A percentile compares a stretch with the other conserved stretches of the same genome.
These are phyloP conservation scores for Colletotrichum ledebouriae DNA, from an alignment of 2,329 filamentous ascomycete genomes.

Conservation along the genomic window DNA sequence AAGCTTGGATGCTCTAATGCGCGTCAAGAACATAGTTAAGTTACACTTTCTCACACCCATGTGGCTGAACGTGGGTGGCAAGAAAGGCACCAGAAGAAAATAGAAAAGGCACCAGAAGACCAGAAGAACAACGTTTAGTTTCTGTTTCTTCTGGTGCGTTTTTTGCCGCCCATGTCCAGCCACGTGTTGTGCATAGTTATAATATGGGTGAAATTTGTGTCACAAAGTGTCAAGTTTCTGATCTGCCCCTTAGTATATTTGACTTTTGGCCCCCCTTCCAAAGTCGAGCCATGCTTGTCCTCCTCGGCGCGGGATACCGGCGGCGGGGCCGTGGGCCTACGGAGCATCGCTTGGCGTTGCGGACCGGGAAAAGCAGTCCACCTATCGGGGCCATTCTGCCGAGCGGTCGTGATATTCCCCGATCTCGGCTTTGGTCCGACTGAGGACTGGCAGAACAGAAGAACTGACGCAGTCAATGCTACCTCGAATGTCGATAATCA, in stretches of 20 bases:
- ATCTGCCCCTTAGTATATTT: constrained; percentile 16
- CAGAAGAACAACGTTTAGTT: too few relatives aligned
- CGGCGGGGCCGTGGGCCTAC: constrained; percentile 12
- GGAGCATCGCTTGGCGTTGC: constrained; percentile 18
- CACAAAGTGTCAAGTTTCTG: too few relatives aligned
- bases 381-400: constrained; percentile 6
- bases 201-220: too few relatives aligned
- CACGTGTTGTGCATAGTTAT: too few relatives aligned
- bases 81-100: too few relatives aligned
- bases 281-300: constrained; percentile 19
- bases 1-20: neutral
- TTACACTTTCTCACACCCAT: too few relatives aligned
- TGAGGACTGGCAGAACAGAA: neutral
- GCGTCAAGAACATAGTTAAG: constrained; percentile 3
- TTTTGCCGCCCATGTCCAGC: too few relatives aligned
- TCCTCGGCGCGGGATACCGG: neutral
- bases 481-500: neutral
- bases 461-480: constrained; percentile 14
- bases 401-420: neutral
- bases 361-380: constrained; percentile 15
- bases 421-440: neutral
- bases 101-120: too few relatives aligned
- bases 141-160: too few relatives aligned
- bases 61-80: too few relatives aligned
- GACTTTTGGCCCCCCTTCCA: constrained; percentile 23